Conservation (phyloP, 371 early-diverging fungal species). For the Syncephalastrum monosporum region DNA sequence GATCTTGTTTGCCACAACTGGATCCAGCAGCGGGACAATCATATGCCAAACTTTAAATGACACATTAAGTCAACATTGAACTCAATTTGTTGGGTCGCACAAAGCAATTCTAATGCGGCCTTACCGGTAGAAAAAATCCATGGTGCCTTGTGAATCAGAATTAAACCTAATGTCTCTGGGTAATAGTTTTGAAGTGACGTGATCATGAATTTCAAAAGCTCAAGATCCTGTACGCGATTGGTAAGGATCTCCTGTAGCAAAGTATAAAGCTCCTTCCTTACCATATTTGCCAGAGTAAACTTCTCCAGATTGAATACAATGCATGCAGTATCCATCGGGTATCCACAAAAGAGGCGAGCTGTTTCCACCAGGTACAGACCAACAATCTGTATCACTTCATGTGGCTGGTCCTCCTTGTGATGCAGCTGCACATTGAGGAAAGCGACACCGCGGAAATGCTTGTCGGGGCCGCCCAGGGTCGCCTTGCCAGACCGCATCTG, state of each 20-base stretch:
- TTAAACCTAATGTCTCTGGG: conserved; percentile 85
- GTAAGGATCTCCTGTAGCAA: not conserved
- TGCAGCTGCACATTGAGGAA: conserved; percentile 62
- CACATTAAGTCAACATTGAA: not conserved
- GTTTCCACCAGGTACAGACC: conserved; percentile 84
- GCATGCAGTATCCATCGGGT: conserved; percentile 75
- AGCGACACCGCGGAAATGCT: conserved; percentile 51
- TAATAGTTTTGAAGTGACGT: conserved; percentile 84
- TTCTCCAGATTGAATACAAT: conserved; percentile 84
- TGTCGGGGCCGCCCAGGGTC: conserved; percentile 61
- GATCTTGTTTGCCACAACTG: conserved; percentile 85
- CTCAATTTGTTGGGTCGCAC: not conserved
- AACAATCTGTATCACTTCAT: conserved; percentile 57
- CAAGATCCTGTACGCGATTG: conserved; percentile 55
- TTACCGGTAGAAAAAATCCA: conserved; percentile 73
- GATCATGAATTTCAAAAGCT: conserved; percentile 79
- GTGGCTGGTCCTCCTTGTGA: conserved; percentile 51
- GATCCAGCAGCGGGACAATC: conserved; percentile 59
- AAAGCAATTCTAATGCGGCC: not conserved
- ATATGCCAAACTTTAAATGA: too few relatives aligned
- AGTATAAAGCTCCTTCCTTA: not conserved
- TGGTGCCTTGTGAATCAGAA: conserved; percentile 82
- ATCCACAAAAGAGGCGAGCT: conserved; percentile 66
- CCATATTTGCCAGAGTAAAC: conserved; percentile 81
- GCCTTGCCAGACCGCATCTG: conserved; percentile 59